These are phyloP conservation scores for Pseudogymnoascus destructans DNA, from an alignment of 2,329 filamentous ascomycete genomes.

Conservation along the genomic window DNA sequence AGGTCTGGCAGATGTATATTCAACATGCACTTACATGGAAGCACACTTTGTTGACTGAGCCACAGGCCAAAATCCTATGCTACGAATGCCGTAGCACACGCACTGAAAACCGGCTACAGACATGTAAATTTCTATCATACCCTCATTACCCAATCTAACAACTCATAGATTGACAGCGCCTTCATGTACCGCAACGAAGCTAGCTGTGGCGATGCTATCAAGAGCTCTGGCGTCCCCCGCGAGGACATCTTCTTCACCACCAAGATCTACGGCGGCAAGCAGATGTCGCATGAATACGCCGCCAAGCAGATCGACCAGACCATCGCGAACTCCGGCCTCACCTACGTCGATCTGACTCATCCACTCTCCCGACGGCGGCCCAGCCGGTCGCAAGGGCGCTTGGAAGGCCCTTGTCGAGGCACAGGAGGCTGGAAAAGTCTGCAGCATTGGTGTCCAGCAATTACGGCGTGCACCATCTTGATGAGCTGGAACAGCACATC, in stretches of 20 bases:
- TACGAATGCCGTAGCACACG: slow-evolving; percentile 31
- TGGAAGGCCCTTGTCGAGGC: slow-evolving; percentile 53
- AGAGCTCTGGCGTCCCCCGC: slow-evolving; percentile 37
- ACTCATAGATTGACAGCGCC: slow-evolving; percentile 41
- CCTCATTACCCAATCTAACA: slow-evolving; percentile 7
- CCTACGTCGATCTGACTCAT: slow-evolving; percentile 56
- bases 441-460: slow-evolving; percentile 52
- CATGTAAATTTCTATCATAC: slow-evolving; percentile 31
- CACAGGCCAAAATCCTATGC: neutral
- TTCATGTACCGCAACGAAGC: slow-evolving; percentile 44
- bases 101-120: slow-evolving; percentile 39
- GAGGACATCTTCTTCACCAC: slow-evolving; percentile 48
- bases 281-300: slow-evolving; percentile 49
- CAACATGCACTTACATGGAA: neutral
- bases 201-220: slow-evolving; percentile 39
- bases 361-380: slow-evolving; percentile 47
- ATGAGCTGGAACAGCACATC: slow-evolving; percentile 46
- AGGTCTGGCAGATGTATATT: slow-evolving; percentile 5
- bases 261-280: slow-evolving; percentile 40
- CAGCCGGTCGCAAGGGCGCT: slow-evolving; percentile 40
- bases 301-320: slow-evolving; percentile 51
- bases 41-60: neutral
- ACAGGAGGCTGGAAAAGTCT: slow-evolving; percentile 47
- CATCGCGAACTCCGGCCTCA: slow-evolving; percentile 43
- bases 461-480: slow-evolving; percentile 49